Percentiles rank a stretch among this genome's conserved stretches.
Conservation (phyloP, 345 rosid genomes). For the Hibiscus trionum region DNA sequence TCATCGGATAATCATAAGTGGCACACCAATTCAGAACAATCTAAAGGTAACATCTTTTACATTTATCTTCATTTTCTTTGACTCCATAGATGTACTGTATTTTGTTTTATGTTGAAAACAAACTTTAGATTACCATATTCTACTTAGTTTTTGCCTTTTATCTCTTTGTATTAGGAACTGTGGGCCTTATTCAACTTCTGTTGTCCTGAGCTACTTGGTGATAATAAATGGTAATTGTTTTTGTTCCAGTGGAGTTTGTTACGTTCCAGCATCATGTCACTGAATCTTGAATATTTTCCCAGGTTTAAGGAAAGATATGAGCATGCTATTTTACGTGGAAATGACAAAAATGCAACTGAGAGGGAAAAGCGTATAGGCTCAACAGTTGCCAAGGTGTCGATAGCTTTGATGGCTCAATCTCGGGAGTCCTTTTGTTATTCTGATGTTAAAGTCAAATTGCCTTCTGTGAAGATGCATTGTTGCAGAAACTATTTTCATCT, state of each 20-base stretch:
- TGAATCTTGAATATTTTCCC: constrained; percentile 15
- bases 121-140: not conserved
- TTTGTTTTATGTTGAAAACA: constrained; percentile 8
- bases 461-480: not conserved
- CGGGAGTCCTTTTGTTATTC: not conserved
- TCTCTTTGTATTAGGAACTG: constrained; percentile 50
- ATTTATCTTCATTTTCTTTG: constrained; percentile 8
- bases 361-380: constrained; percentile 91
- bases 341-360: constrained; percentile 82
- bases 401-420: not conserved
- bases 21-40: constrained; percentile 95
- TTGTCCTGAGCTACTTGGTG: constrained; percentile 82
- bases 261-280: constrained; percentile 17
- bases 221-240: constrained; percentile 58
- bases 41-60: constrained; percentile 55
- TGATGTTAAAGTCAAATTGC: constrained; percentile 1
- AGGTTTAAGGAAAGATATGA: constrained; percentile 91
- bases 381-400: constrained; percentile 75
- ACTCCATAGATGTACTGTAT: not conserved
- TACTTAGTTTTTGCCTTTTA: not conserved
- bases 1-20: constrained; percentile 83
- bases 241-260: constrained; percentile 8
- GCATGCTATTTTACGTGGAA: constrained; percentile 69
- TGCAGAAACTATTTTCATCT: not conserved
- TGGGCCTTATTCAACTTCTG: constrained; percentile 97